A percentile compares a stretch with the other conserved stretches of the same genome.
These are phyloP conservation scores for Vitis amurensis DNA, from an alignment of 164 flowering plant species.

Conservation along the genomic window DNA sequence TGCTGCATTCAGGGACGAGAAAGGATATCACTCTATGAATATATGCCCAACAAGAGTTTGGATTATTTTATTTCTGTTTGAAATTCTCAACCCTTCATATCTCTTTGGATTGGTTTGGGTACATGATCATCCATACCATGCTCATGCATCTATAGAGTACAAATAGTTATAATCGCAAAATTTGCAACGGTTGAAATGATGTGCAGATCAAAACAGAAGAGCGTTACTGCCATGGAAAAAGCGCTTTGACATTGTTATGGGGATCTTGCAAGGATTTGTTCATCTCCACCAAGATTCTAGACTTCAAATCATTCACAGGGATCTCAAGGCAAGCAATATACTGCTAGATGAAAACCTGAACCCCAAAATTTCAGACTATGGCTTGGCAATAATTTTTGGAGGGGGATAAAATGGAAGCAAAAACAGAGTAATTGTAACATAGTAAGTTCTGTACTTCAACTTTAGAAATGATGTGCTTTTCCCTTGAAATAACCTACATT, in stretches of 20 bases:
- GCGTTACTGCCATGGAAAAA: slow-evolving; percentile 24
- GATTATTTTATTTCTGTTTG: slow-evolving; percentile 31
- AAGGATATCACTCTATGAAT: slow-evolving; percentile 43
- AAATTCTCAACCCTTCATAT: background rate
- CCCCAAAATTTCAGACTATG: slow-evolving; percentile 44
- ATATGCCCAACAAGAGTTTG: slow-evolving; percentile 48
- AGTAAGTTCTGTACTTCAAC: slow-evolving; percentile 19
- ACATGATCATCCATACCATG: too few relatives aligned
- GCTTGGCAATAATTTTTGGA: slow-evolving; percentile 33
- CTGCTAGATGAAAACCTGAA: slow-evolving; percentile 33
- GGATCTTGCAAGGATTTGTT: slow-evolving; percentile 26
- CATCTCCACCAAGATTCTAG: slow-evolving; percentile 44
- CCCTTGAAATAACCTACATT: too few relatives aligned
- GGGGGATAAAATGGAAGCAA: slow-evolving; percentile 28
- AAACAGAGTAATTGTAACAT: slow-evolving; percentile 35
- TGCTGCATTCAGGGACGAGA: slow-evolving; percentile 41
- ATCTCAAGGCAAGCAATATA: slow-evolving; percentile 42
- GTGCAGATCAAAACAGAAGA: slow-evolving; percentile 21
- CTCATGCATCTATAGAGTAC: too few relatives aligned
- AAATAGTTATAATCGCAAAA: too few relatives aligned
- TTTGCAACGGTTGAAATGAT: background rate
- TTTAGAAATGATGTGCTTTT: slow-evolving; percentile 4
- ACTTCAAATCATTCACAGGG: slow-evolving; percentile 37
- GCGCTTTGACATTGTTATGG: slow-evolving; percentile 28
- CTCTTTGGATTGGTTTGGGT: too few relatives aligned